Percentiles rank a stretch among this genome's conserved stretches.
phyloP scores from a whole-genome alignment of 495 filamentous ascomycete species.

The Pseudevernia furfuracea region DNA sequence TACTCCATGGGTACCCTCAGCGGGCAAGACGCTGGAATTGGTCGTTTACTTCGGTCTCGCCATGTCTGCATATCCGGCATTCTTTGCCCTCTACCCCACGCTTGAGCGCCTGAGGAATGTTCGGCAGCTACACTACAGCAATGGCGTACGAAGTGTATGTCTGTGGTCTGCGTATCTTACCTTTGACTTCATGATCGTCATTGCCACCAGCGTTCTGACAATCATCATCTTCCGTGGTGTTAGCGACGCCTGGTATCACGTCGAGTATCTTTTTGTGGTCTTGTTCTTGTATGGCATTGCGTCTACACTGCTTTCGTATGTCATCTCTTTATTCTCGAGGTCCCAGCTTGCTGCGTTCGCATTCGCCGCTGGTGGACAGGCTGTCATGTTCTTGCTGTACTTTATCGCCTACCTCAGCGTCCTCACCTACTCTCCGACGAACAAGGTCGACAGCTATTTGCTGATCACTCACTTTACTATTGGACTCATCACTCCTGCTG shows the following conservation, averaged over 20 bases:
- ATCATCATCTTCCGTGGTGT: slow-evolving; percentile 55
- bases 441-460: slow-evolving; percentile 24
- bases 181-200: slow-evolving; percentile 69
- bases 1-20: slow-evolving; percentile 52
- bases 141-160: slow-evolving; percentile 60
- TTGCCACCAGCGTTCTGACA: slow-evolving; percentile 50
- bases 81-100: slow-evolving; percentile 82
- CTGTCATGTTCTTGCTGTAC: slow-evolving; percentile 67
- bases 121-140: slow-evolving; percentile 77
- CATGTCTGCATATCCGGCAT: slow-evolving; percentile 67
- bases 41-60: slow-evolving; percentile 71
- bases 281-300: slow-evolving; percentile 68
- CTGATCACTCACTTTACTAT: slow-evolving; percentile 59
- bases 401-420: slow-evolving; percentile 63
- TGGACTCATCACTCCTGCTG: slow-evolving; percentile 58
- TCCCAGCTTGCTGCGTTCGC: slow-evolving; percentile 70
- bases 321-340: slow-evolving; percentile 59
- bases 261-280: slow-evolving; percentile 69
- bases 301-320: slow-evolving; percentile 62
- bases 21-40: slow-evolving; percentile 68
- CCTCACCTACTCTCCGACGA: slow-evolving; percentile 57
- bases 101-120: slow-evolving; percentile 69
- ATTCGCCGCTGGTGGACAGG: slow-evolving; percentile 64
- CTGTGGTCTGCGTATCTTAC: slow-evolving; percentile 70
- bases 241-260: slow-evolving; percentile 60